Evolutionary conservation across 805 yeast genomes (phyloP).

Genomic region (Ogataea parapolymorpha): DNA sequence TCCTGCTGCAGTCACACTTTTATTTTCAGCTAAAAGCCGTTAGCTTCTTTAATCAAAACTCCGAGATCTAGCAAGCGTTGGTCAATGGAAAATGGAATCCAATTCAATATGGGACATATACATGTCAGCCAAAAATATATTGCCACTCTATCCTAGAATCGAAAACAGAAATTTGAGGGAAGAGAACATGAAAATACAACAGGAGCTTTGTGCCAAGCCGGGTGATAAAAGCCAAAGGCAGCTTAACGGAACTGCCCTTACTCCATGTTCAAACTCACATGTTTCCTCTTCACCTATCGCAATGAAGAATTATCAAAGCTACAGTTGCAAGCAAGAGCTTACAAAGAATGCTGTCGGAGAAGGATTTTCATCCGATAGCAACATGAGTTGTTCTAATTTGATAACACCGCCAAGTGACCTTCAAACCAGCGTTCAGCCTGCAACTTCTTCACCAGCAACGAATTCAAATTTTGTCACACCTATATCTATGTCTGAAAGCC

Average conservation of each 20-base stretch:
- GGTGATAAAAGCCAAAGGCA: too few relatives aligned
- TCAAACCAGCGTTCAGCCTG: slow-evolving; percentile 5
- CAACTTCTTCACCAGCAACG: slow-evolving; percentile 1
- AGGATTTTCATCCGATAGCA: background rate
- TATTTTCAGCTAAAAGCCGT: too few relatives aligned
- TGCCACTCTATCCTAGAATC: slow-evolving; percentile 34
- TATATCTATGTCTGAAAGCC: slow-evolving; percentile 23
- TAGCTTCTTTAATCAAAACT: too few relatives aligned
- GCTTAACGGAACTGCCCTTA: slow-evolving; percentile 11
- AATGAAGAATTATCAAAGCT: slow-evolving; percentile 1
- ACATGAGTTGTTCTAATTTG: slow-evolving; percentile 8
- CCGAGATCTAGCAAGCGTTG: too few relatives aligned
- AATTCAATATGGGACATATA: slow-evolving; percentile 37
- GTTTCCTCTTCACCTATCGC: slow-evolving; percentile 15
- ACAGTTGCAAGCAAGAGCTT: background rate
- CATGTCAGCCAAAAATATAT: slow-evolving; percentile 30
- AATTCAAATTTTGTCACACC: slow-evolving; percentile 16
- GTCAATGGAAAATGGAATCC: slow-evolving; percentile 21
- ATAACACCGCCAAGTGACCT: slow-evolving; percentile 28
- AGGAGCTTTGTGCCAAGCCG: background rate
- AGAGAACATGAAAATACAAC: slow-evolving; percentile 22
- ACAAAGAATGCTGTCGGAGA: background rate
- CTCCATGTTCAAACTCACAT: slow-evolving; percentile 20
- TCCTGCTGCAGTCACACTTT: too few relatives aligned
- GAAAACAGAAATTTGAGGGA: slow-evolving; percentile 31